Evolutionary conservation across 129 eudicot species (phyloP).

Genomic region (Heracleum sosnowskyi): DNA sequence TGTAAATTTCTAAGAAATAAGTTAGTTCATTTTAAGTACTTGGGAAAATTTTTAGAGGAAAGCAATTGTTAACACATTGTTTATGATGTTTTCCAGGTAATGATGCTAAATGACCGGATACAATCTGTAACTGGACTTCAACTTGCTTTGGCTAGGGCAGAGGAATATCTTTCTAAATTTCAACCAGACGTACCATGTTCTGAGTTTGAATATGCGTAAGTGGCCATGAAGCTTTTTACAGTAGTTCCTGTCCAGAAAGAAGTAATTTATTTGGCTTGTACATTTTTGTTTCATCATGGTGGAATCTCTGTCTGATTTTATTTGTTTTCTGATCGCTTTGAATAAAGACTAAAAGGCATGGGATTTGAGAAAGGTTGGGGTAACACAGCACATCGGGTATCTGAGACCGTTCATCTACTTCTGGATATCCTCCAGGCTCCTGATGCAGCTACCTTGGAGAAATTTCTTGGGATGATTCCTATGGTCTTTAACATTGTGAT

Average conservation of each 20-base stretch:
- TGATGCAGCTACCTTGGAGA: slow-evolving; percentile 29
- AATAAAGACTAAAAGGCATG: slow-evolving; percentile 19
- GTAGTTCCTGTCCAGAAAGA: background rate
- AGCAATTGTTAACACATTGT: background rate
- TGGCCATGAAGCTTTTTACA: background rate
- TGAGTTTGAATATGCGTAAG: slow-evolving; percentile 31
- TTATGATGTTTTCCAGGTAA: slow-evolving; percentile 7
- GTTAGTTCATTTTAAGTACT: background rate
- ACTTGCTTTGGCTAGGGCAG: slow-evolving; percentile 22
- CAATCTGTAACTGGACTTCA: slow-evolving; percentile 22
- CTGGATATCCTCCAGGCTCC: slow-evolving; percentile 32
- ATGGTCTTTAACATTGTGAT: slow-evolving; percentile 33
- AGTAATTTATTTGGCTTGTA: background rate
- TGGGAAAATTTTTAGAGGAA: background rate
- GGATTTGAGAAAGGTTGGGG: slow-evolving; percentile 42
- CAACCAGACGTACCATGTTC: slow-evolving; percentile 28
- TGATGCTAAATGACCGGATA: slow-evolving; percentile 31
- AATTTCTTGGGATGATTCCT: slow-evolving; percentile 30
- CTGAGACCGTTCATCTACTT: slow-evolving; percentile 24
- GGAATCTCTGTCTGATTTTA: background rate
- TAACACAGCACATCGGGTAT: slow-evolving; percentile 19
- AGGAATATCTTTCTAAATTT: slow-evolving; percentile 20
- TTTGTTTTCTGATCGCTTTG: background rate
- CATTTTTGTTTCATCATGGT: background rate
- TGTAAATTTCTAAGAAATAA: background rate